These are phyloP conservation scores for Phytophthora litchii DNA, from an alignment of 352 stramenopile genomes.

Conservation along the genomic window DNA sequence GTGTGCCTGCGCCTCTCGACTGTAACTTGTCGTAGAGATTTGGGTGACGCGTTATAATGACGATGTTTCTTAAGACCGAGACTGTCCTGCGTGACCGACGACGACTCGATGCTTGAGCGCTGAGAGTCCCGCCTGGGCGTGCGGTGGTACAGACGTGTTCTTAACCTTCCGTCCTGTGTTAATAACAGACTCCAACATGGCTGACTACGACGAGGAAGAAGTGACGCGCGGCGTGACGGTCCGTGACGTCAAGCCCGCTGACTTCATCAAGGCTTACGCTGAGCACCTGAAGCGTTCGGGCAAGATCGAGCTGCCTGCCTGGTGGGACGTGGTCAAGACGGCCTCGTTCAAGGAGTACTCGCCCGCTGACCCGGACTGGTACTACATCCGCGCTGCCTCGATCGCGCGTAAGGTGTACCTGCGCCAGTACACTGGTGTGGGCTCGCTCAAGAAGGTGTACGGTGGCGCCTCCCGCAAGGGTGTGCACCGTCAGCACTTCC, in stretches of 20 bases:
- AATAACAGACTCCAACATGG: conserved; percentile 73
- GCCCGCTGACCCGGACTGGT: conserved; percentile 98
- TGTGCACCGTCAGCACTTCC: conserved; percentile 95
- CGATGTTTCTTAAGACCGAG: conserved; percentile 90
- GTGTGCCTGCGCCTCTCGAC: conserved; percentile 18
- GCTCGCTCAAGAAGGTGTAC: conserved; percentile 98
- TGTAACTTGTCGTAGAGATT: conserved; percentile 28
- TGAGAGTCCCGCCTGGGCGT: conserved; percentile 45
- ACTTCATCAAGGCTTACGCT: conserved; percentile 99
- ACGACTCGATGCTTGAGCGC: conserved; percentile 28
- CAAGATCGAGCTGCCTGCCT: conserved; percentile 98
- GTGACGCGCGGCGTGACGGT: conserved; percentile 94
- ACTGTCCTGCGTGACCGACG: conserved; percentile 86
- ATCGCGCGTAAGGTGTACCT: conserved; percentile 99
- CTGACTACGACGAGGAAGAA: conserved; percentile 80
- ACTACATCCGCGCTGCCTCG: conserved; percentile 98
- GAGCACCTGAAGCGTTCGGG: conserved; percentile 99
- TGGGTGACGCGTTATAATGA: conserved; percentile 48
- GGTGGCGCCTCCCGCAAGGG: conserved; percentile 93
- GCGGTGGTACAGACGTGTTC: conserved; percentile 93
- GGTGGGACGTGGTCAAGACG: conserved; percentile 99
- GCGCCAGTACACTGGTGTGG: conserved; percentile 95
- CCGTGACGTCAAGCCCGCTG: conserved; percentile 95
- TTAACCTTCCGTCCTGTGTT: conserved; percentile 56
- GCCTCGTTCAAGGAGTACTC: conserved; percentile 98